phyloP scores from a whole-genome alignment of 768 basidiomycete genomes.

The Tulasnella sp. region DNA sequence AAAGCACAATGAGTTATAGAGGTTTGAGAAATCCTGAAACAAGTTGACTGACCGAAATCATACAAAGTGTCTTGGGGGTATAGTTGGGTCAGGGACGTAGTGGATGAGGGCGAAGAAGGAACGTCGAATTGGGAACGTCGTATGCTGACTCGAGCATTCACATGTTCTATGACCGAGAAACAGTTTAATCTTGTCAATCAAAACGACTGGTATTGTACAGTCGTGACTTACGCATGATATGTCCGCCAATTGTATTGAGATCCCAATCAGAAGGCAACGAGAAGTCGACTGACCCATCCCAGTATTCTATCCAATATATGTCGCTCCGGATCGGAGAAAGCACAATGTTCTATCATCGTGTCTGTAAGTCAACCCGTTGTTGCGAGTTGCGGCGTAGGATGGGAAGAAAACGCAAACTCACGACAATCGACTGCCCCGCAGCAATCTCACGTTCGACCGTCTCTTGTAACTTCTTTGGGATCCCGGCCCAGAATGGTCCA shows the following conservation, averaged over 20 bases:
- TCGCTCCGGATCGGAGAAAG: constrained; percentile 4
- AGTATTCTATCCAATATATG: constrained; percentile 13
- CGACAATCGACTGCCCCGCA: neutral
- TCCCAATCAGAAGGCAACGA: constrained; percentile 10
- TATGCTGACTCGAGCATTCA: neutral
- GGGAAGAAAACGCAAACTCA: neutral
- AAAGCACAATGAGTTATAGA: no score
- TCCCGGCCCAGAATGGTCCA: neutral
- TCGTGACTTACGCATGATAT: constrained; percentile 1
- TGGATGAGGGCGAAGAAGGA: neutral
- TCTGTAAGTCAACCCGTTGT: no score
- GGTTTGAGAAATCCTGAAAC: no score
- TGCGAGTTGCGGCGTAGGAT: neutral
- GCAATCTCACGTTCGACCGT: neutral
- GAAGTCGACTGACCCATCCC: constrained; percentile 8
- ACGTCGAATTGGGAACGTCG: neutral
- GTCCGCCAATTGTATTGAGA: neutral
- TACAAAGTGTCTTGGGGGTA: neutral
- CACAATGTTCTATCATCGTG: neutral
- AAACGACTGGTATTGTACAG: neutral
- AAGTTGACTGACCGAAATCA: neutral
- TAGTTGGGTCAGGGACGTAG: neutral
- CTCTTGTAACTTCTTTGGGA: neutral
- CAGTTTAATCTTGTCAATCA: no score
- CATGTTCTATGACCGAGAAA: neutral